A percentile compares a stretch with the other conserved stretches of the same genome.
These are phyloP conservation scores for Suhomyces canberraensis DNA, from an alignment of 805 yeast genomes.

Conservation along the genomic window DNA sequence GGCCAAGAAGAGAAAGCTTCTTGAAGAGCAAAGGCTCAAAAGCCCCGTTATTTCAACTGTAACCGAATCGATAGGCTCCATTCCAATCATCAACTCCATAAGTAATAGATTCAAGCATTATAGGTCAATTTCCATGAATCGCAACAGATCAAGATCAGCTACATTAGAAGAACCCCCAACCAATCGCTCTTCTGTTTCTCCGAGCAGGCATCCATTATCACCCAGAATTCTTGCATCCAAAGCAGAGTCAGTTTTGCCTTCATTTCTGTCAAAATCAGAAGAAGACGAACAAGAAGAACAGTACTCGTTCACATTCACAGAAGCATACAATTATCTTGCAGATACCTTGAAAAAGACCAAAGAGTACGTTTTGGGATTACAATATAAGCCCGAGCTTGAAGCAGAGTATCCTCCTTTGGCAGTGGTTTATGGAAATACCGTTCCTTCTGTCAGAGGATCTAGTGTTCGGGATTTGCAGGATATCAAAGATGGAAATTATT, in stretches of 20 bases:
- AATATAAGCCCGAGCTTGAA: slow-evolving; percentile 45
- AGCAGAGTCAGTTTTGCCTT: background rate
- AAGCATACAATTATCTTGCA: slow-evolving; percentile 60
- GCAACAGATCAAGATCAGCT: slow-evolving; percentile 1
- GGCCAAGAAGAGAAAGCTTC: slow-evolving; percentile 29
- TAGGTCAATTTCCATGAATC: slow-evolving; percentile 9
- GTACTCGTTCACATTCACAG: slow-evolving; percentile 43
- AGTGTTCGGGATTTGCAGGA: slow-evolving; percentile 60
- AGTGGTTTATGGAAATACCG: slow-evolving; percentile 72
- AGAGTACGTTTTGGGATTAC: slow-evolving; percentile 53
- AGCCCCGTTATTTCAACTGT: background rate
- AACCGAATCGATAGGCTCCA: slow-evolving; percentile 10
- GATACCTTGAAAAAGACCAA: slow-evolving; percentile 61
- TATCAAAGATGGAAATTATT: slow-evolving; percentile 67
- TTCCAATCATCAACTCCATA: slow-evolving; percentile 23
- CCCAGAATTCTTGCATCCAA: background rate
- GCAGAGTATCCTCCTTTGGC: slow-evolving; percentile 77
- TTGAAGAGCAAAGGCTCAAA: slow-evolving; percentile 17
- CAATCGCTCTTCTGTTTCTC: background rate
- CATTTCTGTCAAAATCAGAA: background rate
- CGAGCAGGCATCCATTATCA: background rate
- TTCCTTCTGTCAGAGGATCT: slow-evolving; percentile 84
- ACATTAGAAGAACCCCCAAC: background rate
- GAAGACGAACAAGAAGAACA: slow-evolving; percentile 9
- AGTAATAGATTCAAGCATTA: slow-evolving; percentile 27